Base-by-base conservation (phyloP, 441 rosid genomes). In the Macaranga tanarius region DNA sequence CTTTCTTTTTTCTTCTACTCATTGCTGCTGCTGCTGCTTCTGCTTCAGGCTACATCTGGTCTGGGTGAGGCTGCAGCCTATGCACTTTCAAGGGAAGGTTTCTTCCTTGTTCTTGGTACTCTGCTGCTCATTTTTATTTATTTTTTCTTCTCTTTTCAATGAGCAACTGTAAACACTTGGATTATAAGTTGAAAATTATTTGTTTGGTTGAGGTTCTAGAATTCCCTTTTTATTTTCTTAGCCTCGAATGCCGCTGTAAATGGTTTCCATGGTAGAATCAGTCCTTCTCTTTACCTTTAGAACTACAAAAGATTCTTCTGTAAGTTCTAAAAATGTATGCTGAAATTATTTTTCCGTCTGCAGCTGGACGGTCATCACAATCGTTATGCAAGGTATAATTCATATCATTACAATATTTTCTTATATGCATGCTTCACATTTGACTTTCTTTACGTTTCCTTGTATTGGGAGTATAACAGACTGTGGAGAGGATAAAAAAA, bases 1-100 rank as follows among this genome's bases (percentile, higher is more conserved):
- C 3, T 31, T 16, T 13, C 52, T 10, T 22, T 22, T 56, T 8
- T n/a, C n/a, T 15, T 22, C 16, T 16, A 42, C 25, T 64, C 28
- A 26, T 64, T 75, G 76, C 51, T 74, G 66, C 72, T 34, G 38
- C 38, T n/a, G n/a, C n/a, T n/a, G n/a, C n/a, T n/a, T n/a, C 51
- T 74, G 66, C 72, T 34, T 5, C 38, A 92, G 99, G 94, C 96
- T 73, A 87, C 96, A 58, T 95, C 97, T 25, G 99, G 99, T 44
- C 65, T 92, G 45, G 97, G 99, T 44, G 88, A 84, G 15, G 94
- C 93, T 5, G 86, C 94, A n/a, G 94, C 97, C 13, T 73, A 62
- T 79, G 90, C 86, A 77, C 91, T 92, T 75, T 87, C 97, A 64
- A 85, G 65, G 75, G 82, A 95, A 72, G 97, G 97, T 22, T 91